Conservation (phyloP, 352 stramenopile genomes). For the Phytophthora rubi region DNA sequence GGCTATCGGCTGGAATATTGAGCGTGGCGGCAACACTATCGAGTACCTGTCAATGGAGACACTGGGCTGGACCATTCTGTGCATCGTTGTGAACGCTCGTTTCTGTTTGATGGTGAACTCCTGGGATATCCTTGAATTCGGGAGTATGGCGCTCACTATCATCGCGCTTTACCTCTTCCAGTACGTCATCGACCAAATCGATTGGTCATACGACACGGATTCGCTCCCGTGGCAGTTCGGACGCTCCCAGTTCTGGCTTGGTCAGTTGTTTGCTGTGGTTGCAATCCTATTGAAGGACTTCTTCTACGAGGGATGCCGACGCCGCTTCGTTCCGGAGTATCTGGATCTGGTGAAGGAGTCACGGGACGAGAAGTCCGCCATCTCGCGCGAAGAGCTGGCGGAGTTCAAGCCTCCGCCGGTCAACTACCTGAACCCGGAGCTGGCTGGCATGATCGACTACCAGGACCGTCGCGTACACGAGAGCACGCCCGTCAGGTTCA, state of each 20-base stretch:
- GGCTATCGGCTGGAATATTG: constrained; percentile 57
- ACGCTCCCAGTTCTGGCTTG: constrained; percentile 71
- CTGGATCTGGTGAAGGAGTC: constrained; percentile 78
- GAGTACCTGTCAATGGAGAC: constrained; percentile 71
- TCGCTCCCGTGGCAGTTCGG: constrained; percentile 84
- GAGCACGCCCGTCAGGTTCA: constrained; percentile 51
- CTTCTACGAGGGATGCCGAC: constrained; percentile 67
- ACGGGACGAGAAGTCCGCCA: constrained; percentile 30
- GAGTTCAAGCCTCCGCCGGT: constrained; percentile 56
- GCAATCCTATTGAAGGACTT: constrained; percentile 76
- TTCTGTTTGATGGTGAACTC: constrained; percentile 86
- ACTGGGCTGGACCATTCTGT: constrained; percentile 79
- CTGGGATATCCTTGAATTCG: constrained; percentile 72
- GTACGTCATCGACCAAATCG: constrained; percentile 72
- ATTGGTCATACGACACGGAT: constrained; percentile 77
- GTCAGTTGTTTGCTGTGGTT: constrained; percentile 73
- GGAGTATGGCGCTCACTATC: constrained; percentile 64
- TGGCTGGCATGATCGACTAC: constrained; percentile 83
- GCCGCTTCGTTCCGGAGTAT: constrained; percentile 74
- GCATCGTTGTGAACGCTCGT: constrained; percentile 76
- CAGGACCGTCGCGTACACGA: constrained; percentile 73
- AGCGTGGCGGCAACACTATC: constrained; percentile 59
- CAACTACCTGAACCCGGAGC: constrained; percentile 69
- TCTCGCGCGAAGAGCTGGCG: constrained; percentile 50
- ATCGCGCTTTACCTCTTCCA: constrained; percentile 69